Percentiles rank a stretch among this genome's conserved stretches.
Evolutionary conservation across 441 rosid genomes (phyloP).

Genomic region (Euphorbia schlechtendalii): DNA sequence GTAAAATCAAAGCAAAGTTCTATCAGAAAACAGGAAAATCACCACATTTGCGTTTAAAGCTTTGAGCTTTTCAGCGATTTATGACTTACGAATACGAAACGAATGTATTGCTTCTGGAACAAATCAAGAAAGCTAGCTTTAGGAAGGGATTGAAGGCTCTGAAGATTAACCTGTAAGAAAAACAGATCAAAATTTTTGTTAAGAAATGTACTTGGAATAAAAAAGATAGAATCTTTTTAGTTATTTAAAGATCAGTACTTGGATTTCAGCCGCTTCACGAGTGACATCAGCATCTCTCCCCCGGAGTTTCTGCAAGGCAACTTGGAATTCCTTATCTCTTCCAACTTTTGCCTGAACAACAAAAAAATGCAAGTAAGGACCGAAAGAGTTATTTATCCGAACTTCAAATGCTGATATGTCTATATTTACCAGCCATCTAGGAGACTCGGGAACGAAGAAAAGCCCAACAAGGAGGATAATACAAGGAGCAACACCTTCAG

Average conservation of each 20-base stretch:
- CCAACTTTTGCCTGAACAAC: constrained; percentile 64
- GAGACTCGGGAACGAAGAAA: constrained; percentile 75
- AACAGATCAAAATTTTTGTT: constrained; percentile 9
- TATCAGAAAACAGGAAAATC: constrained; percentile 1
- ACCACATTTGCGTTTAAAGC: not conserved
- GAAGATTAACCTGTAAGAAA: constrained; percentile 35
- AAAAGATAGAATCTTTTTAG: not conserved
- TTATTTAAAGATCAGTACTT: constrained; percentile 26
- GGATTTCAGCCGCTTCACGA: constrained; percentile 68
- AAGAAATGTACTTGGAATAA: not conserved
- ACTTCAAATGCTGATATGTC: not conserved
- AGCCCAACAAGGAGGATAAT: constrained; percentile 60
- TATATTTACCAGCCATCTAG: constrained; percentile 80
- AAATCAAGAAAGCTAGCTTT: constrained; percentile 54
- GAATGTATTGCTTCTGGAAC: constrained; percentile 51
- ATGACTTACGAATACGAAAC: constrained; percentile 63
- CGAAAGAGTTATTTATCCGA: not conserved
- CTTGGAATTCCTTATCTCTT: constrained; percentile 45
- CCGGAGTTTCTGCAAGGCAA: constrained; percentile 52
- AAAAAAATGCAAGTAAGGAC: too few species aligned
- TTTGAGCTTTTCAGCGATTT: too few species aligned
- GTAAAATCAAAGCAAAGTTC: constrained; percentile 17
- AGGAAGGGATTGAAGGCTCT: constrained; percentile 54
- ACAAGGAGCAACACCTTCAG: constrained; percentile 69
- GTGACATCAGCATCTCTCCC: constrained; percentile 62